These are phyloP conservation scores for Colletotrichum sansevieriae DNA, from an alignment of 2,329 filamentous ascomycete species.

Conservation along the genomic window DNA sequence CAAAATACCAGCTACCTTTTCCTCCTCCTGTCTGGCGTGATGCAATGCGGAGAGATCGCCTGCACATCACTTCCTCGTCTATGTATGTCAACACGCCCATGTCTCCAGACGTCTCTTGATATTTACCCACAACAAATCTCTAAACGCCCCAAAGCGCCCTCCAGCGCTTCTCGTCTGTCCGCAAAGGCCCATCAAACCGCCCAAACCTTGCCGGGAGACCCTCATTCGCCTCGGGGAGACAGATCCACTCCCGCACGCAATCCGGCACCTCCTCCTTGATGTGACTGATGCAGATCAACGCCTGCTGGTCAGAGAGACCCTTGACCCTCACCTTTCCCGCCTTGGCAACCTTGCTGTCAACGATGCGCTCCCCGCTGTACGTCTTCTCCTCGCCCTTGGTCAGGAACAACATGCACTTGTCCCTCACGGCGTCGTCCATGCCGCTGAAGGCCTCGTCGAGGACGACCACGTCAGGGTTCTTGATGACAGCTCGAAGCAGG, in stretches of 20 bases:
- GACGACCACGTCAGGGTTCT: constrained; percentile 84
- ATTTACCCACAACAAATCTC: neutral
- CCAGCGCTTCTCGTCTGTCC: constrained; percentile 71
- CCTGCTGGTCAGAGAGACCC: constrained; percentile 79
- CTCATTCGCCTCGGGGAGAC: constrained; percentile 81
- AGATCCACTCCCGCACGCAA: constrained; percentile 86
- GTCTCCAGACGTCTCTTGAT: neutral
- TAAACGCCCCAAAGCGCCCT: constrained; percentile 71
- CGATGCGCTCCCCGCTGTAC: constrained; percentile 53
- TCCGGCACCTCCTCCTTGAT: constrained; percentile 90
- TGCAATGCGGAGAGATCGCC: constrained; percentile 9
- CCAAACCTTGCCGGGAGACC: constrained; percentile 73
- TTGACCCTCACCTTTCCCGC: constrained; percentile 63
- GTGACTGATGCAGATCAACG: constrained; percentile 93
- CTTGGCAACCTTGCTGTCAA: constrained; percentile 61
- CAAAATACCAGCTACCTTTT: neutral
- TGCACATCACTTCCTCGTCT: neutral
- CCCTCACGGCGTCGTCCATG: constrained; percentile 84
- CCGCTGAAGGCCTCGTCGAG: constrained; percentile 91
- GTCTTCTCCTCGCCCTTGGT: constrained; percentile 70
- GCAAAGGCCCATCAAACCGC: constrained; percentile 71
- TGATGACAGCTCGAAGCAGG: constrained; percentile 85
- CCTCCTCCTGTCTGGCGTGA: constrained; percentile 2
- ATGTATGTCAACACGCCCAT: constrained; percentile 12
- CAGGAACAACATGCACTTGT: constrained; percentile 88